Conservation (phyloP, 139 green algal species). For the Coelastrella sp. region DNA sequence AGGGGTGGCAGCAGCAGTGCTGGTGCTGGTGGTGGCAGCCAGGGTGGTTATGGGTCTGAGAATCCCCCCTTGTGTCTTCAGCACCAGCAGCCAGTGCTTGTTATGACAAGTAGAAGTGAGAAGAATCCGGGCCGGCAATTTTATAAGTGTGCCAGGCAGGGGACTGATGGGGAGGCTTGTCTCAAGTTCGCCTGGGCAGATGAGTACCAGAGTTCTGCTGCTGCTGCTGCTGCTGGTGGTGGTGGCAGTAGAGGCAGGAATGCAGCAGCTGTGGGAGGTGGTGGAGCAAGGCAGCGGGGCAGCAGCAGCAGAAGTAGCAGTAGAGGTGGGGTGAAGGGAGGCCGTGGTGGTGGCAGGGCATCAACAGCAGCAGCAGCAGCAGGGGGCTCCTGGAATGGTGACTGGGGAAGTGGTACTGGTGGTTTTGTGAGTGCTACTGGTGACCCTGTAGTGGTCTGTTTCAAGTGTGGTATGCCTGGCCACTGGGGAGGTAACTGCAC, state of each 20-base stretch:
- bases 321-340: neutral
- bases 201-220: slow-evolving; percentile 44
- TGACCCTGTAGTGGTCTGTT: slow-evolving; percentile 9
- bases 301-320: neutral
- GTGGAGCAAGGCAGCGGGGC: slow-evolving; percentile 13
- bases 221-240: neutral
- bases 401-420: neutral
- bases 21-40: neutral
- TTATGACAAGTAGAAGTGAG: slow-evolving; percentile 43
- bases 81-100: slow-evolving; percentile 45
- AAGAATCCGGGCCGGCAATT: slow-evolving; percentile 56
- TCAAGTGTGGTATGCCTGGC: slow-evolving; percentile 39
- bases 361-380: neutral
- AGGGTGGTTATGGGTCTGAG: neutral
- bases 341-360: neutral
- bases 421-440: slow-evolving; percentile 40
- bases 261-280: neutral
- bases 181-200: slow-evolving; percentile 59
- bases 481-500: slow-evolving; percentile 39
- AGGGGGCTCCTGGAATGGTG: neutral
- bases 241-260: slow-evolving; percentile 30
- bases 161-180: slow-evolving; percentile 38
- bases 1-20: neutral
- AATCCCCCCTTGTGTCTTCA: slow-evolving; percentile 40
- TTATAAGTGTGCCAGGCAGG: slow-evolving; percentile 54